A percentile compares a stretch with the other conserved stretches of the same genome.
Conservation (phyloP, 352 stramenopile genomes). For the Pythium pyrilobum region DNA sequence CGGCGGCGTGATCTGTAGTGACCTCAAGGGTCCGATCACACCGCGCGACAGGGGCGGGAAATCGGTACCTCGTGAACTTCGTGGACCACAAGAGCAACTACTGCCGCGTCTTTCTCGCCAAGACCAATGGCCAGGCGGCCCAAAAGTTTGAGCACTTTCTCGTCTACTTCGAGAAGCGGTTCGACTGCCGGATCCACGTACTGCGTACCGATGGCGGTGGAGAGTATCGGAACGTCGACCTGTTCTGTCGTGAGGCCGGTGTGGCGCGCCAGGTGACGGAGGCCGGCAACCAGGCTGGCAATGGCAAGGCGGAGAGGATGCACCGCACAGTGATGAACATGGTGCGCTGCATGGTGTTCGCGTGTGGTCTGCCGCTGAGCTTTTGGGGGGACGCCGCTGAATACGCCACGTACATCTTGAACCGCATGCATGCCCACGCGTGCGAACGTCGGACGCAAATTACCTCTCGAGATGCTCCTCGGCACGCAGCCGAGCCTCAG, state of each 20-base stretch:
- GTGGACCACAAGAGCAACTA: conserved; percentile 9
- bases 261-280: conserved; percentile 21
- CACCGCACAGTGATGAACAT: conserved; percentile 28
- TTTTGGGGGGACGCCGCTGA: conserved; percentile 23
- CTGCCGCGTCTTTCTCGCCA: conserved; percentile 4
- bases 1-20: conserved; percentile 13
- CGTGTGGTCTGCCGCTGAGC: conserved; percentile 14
- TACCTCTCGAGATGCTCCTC: conserved; percentile 15
- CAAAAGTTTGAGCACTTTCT: conserved; percentile 16
- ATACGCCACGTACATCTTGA: conserved; percentile 26
- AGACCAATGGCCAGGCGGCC: conserved; percentile 9
- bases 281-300: conserved; percentile 18
- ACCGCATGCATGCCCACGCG: conserved; percentile 14
- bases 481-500: not conserved
- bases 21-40: conserved; percentile 16
- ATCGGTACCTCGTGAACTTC: conserved; percentile 18
- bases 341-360: conserved; percentile 25
- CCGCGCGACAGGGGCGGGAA: not conserved
- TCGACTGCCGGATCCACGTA: conserved; percentile 4
- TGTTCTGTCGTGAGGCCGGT: conserved; percentile 21
- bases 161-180: not conserved
- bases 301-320: conserved; percentile 31
- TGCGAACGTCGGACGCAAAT: conserved; percentile 4
- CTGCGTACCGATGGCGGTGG: conserved; percentile 14
- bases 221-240: conserved; percentile 22